A percentile compares a stretch with the other conserved stretches of the same genome.
These are phyloP conservation scores for Draba incana DNA, from an alignment of 345 rosid genomes.

Conservation along the genomic window DNA sequence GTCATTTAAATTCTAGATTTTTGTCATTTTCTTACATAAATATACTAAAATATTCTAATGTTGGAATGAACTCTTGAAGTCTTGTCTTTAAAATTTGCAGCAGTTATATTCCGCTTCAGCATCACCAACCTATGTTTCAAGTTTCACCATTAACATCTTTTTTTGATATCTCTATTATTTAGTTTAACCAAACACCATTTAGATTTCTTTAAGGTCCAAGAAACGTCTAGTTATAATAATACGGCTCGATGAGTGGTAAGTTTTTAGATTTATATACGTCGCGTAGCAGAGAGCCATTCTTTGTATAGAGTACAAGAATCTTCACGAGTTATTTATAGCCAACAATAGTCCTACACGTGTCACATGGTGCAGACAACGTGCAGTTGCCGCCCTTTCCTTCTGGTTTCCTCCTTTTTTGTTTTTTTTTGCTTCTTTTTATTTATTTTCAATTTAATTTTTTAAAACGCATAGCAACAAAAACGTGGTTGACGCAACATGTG, in stretches of 20 bases:
- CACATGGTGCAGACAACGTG: constrained; percentile 29
- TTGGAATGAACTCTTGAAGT: too few species aligned
- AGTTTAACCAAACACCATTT: too few species aligned
- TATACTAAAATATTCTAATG: too few species aligned
- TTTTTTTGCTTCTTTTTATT: constrained; percentile 5
- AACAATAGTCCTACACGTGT: constrained; percentile 3
- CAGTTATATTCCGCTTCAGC: too few species aligned
- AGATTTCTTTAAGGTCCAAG: too few species aligned
- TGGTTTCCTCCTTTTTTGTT: constrained; percentile 18
- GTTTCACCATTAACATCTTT: too few species aligned
- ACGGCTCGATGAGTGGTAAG: background rate
- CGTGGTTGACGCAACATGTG: constrained; percentile 44
- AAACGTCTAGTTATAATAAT: too few species aligned
- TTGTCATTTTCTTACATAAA: too few species aligned
- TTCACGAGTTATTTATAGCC: constrained; percentile 3
- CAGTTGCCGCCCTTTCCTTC: constrained; percentile 27
- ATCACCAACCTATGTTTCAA: too few species aligned
- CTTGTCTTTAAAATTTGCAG: too few species aligned
- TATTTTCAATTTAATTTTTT: background rate
- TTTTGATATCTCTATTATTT: too few species aligned
- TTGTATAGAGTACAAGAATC: constrained; percentile 12
- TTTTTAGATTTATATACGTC: constrained; percentile 6
- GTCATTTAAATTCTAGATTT: too few species aligned
- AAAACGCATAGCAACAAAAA: constrained; percentile 42
- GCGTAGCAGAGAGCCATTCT: constrained; percentile 22